Evolutionary conservation across 495 filamentous ascomycete species (phyloP).

Genomic region (Penicillium coprophilum): DNA sequence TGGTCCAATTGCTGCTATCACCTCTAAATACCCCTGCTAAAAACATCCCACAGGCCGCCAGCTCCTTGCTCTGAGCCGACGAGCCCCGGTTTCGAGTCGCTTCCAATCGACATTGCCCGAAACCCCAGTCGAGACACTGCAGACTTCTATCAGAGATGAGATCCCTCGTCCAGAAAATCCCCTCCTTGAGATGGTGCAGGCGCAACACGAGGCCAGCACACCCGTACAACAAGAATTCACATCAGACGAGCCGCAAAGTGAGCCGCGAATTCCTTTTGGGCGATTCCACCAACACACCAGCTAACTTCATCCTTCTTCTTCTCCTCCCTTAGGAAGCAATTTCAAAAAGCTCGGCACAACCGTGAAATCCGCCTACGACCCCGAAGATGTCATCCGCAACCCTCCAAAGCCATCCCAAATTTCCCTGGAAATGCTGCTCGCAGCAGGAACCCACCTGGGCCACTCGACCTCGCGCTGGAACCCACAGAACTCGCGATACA

Average conservation of each 20-base stretch:
- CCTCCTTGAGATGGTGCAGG: slow-evolving; percentile 18
- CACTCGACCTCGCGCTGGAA: slow-evolving; percentile 94
- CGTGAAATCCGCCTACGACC: slow-evolving; percentile 54
- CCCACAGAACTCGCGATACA: slow-evolving; percentile 90
- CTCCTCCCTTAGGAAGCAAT: slow-evolving; percentile 26
- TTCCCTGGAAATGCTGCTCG: slow-evolving; percentile 88
- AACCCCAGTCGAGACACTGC: slow-evolving; percentile 30
- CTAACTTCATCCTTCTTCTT: slow-evolving; percentile 2
- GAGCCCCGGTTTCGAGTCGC: slow-evolving; percentile 36
- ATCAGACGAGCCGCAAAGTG: slow-evolving; percentile 22
- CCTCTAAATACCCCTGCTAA: slow-evolving; percentile 8
- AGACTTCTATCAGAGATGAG: slow-evolving; percentile 14
- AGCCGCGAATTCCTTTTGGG: slow-evolving; percentile 11
- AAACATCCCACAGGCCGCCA: slow-evolving; percentile 39
- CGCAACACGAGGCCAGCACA: slow-evolving; percentile 9
- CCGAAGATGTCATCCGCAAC: slow-evolving; percentile 62
- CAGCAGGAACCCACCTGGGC: slow-evolving; percentile 86
- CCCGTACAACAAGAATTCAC: slow-evolving; percentile 4
- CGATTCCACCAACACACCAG: background rate
- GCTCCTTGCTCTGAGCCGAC: slow-evolving; percentile 40
- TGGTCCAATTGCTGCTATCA: background rate
- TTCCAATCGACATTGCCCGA: slow-evolving; percentile 37
- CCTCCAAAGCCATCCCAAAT: slow-evolving; percentile 77
- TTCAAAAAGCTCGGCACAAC: slow-evolving; percentile 35
- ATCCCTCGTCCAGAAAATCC: slow-evolving; percentile 16